Conservation (phyloP, 495 filamentous ascomycete genomes). For the Cercophora samala region DNA sequence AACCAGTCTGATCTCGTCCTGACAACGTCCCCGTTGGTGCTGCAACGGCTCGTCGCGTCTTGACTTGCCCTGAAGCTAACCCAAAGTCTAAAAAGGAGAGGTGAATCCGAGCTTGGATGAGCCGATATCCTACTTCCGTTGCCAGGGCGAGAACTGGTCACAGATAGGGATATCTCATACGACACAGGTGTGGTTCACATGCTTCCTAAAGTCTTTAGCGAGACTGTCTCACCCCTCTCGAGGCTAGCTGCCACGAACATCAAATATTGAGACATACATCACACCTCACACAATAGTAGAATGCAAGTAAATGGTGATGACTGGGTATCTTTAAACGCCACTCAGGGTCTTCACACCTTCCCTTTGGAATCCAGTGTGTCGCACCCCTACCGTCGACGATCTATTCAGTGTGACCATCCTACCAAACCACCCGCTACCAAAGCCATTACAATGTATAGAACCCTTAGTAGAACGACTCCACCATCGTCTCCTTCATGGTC, state of each 20-base stretch:
- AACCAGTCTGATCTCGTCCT: neutral
- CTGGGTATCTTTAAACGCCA: neutral
- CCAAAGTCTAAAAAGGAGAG: too few relatives aligned
- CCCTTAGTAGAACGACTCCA: slow-evolving; percentile 91
- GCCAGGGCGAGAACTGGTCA: too few relatives aligned
- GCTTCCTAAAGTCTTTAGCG: too few relatives aligned
- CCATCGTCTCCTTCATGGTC: slow-evolving; percentile 91
- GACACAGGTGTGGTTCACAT: too few relatives aligned
- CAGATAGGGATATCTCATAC: too few relatives aligned
- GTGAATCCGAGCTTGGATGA: too few relatives aligned
- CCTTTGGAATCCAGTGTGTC: too few relatives aligned
- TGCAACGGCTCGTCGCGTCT: neutral
- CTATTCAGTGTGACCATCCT: neutral
- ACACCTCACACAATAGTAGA: neutral
- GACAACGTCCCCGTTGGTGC: neutral
- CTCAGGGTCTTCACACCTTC: neutral
- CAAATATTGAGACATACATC: neutral
- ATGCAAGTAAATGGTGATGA: neutral
- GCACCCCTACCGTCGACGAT: neutral
- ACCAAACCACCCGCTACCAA: slow-evolving; percentile 1
- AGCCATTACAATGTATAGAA: neutral
- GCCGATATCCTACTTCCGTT: too few relatives aligned
- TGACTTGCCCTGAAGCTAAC: neutral
- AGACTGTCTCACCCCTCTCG: neutral
- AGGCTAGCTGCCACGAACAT: neutral